Base-by-base conservation (phyloP, 192 early-diverging fungal genomes). In the Coemansia sp. region DNA sequence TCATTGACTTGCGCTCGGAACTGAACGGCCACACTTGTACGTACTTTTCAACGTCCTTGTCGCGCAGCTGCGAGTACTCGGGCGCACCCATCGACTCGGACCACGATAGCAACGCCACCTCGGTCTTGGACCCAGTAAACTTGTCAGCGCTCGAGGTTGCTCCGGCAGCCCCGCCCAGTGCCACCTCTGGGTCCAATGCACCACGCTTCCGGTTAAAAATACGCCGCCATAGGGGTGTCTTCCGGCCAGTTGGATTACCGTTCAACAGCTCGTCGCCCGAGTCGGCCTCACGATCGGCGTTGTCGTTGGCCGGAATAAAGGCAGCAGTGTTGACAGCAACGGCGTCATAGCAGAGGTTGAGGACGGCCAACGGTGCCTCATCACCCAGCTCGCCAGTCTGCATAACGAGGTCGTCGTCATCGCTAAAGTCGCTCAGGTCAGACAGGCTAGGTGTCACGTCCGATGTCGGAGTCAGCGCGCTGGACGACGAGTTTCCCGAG, bases 121-220 rank as follows among this genome's bases (percentile, higher is more conserved):
- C 98, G 9, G 94, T 98, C 78, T 98, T 98, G 70, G 90, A 92
- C 24, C 98, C 98, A 28, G 88, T 75, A 63, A 95, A 87, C 27
- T 71, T 78, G 45, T 74, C 76, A 0, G 70, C 63, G 1, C 31
- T 69, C 6, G 65, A 66, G 6, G 30, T 28, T 18, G 28, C 53
- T 9, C 31, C 35, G 1, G 60, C 58, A 35, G 58, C 60, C 30
- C 61, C 65, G 51, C 65, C 62, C 25, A 14, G 44, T n/a, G 54
- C 52, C 38, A 69, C 73, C 54, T 76, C 73, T 12, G 53, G 16
- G 21, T 48, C 49, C 2, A 33, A 47, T 10, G 32, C 55, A 10
- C 9, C 25, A 38, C 54, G 40, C 7, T 42, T 28, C 6, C 38
- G 59, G 27, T 68, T 52, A 19, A 69, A 49, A 7, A 62, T 19